Evolutionary conservation across 2,329 filamentous ascomycete genomes (phyloP), one percentile per base, ranked within the genome.

Genomic region (Exophiala spinifera): DNA sequence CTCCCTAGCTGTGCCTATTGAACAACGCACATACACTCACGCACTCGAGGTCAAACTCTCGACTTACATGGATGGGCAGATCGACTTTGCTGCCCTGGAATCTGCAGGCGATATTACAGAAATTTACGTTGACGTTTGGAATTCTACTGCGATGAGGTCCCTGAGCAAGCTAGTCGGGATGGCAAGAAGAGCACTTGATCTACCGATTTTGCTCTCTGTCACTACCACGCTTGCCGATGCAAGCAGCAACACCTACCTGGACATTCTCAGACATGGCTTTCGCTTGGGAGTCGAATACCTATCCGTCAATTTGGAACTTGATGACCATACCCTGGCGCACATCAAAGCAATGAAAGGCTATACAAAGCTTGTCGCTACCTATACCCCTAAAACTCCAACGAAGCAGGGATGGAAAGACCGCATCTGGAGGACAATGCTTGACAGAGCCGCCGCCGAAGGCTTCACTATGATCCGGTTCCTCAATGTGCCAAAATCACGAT

Each of bases 21-120:
- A 85, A 59, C 75, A 76, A 50, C 76, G 82, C 47, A 73, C 76
- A 19, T 75, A 78, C 46, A 74, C 72, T 1, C 71, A 75, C 57
- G 68, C 70, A 8, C 68, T 75, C 10, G 66, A 71, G 21, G 62
- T 75, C 5, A 69, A 68, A 10, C 65, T 68, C 3, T 73, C 72
- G 2, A 66, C 71, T 42, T 59, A 73, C 17, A 61, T 65, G 5
- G 64, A 65, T 1, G 65, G 64, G 20, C 56, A 59, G 23, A 64
- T 74, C 15, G 75, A 79, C 43, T 70, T 82, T 59, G 71, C 75
- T 4, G 74, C 78, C 42, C 70, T 84, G 1, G 81, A 85, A 66
- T 81, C 81, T 6, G 74, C 77, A 7, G 81, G 76, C 6, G 82
- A 85, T 69, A 80, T 79, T 19, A 77, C 84, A 39, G 82, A 85